Percentiles rank a stretch among this genome's conserved stretches.
These are phyloP conservation scores for Corylus heterophylla DNA, from an alignment of 306 rosid species.

Conservation along the genomic window DNA sequence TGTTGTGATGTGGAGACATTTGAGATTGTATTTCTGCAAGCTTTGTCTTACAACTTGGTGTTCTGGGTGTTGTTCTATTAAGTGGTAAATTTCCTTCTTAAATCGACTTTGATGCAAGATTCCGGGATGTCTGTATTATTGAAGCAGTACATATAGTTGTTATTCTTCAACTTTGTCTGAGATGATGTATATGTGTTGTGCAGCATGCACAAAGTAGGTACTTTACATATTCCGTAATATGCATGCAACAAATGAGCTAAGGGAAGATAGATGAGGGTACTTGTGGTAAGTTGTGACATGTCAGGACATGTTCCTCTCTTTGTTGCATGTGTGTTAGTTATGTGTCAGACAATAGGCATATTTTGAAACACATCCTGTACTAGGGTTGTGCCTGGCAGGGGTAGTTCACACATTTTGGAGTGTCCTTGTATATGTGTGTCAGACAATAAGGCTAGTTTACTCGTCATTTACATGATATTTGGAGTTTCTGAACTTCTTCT, in stretches of 20 bases:
- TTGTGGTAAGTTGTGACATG: neutral
- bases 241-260: conserved; percentile 6
- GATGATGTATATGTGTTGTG: neutral
- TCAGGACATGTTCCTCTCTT: neutral
- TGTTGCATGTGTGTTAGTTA: neutral
- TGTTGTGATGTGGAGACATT: conserved; percentile 10
- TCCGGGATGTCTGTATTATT: neutral
- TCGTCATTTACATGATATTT: neutral
- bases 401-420: neutral
- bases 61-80: conserved; percentile 1
- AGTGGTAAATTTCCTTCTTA: conserved; percentile 10
- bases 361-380: neutral
- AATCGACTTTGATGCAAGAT: neutral
- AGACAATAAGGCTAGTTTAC: conserved; percentile 2
- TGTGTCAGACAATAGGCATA: neutral
- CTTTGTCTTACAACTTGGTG: neutral
- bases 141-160: neutral
- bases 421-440: neutral
- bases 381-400: neutral
- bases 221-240: neutral
- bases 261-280: neutral
- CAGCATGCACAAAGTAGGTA: neutral
- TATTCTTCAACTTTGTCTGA: neutral
- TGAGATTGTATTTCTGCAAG: conserved; percentile 16
- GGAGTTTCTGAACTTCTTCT: conserved; percentile 14